Evolutionary conservation across 352 stramenopile species (phyloP), one percentile per base, ranked within the genome.

Genomic region (Pythium coloratum): DNA sequence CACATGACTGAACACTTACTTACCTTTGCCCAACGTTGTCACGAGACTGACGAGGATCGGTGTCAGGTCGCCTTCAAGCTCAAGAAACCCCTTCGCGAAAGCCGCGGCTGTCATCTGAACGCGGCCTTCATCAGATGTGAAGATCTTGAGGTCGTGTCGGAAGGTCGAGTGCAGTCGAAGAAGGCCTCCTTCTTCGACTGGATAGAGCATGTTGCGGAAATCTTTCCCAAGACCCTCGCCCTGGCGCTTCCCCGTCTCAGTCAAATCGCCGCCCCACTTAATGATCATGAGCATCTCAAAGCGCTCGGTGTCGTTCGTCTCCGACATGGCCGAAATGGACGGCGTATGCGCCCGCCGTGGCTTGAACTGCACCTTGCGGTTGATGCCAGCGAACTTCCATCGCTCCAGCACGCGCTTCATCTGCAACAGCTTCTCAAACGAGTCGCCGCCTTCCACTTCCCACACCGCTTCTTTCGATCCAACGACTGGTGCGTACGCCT

Each of bases 31-130:
- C 0, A 96, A 62, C 16, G 86, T 95, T 20, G 86, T 95, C 38
- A 97, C 89, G n/a, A 98, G 86, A 51, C 90, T 98, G n/a, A 99
- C 97, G 13, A 99, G 81, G 71, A 99, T 99, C 8, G 98, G 98
- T 26, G 97, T 99, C 44, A 99, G 85, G 64, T 99, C 96, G 38
- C 97, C 97, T 79, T 99, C 98, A 0, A 99, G 81, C 72, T 99
- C 97, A 0, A 99, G 77, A 72, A 99, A 96, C 7, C 97, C 98
- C 78, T 99, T 99, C 16, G 97, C 95, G 74, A 99, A 99, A 6
- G 97, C 97, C n/a, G 98, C 98, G 0, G 97, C 98, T 24, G 98
- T 99, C 80, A 99, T 99, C 82, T 99, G 99, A 34, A 99, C 98
- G 24, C 98, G 84, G 1, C 98, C 98, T 90, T 99, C 98, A 71